These are phyloP conservation scores for Apocynum venetum DNA, from an alignment of 257 asterid species.

Conservation along the genomic window DNA sequence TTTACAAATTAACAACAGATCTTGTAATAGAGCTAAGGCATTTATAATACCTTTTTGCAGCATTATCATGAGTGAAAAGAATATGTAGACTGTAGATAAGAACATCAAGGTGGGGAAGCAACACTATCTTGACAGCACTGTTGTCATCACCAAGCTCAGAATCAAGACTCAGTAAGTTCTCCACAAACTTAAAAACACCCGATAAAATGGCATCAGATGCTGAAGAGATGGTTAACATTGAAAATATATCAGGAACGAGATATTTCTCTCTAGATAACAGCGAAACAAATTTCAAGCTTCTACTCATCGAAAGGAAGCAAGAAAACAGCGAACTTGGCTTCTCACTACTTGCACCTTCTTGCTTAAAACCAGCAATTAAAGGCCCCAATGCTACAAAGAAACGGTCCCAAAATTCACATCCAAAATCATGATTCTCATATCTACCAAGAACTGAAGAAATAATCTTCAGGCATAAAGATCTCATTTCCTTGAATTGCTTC, in stretches of 20 bases:
- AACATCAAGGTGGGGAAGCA: slow-evolving; percentile 65
- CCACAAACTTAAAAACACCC: slow-evolving; percentile 63
- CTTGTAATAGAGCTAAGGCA: neutral
- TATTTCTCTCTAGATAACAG: slow-evolving; percentile 54
- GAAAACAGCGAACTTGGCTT: slow-evolving; percentile 82
- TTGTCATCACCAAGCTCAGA: slow-evolving; percentile 50
- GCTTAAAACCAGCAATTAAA: slow-evolving; percentile 62
- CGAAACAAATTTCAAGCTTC: slow-evolving; percentile 63
- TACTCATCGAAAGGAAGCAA: slow-evolving; percentile 95
- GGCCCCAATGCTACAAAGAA: slow-evolving; percentile 68
- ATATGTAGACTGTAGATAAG: slow-evolving; percentile 61
- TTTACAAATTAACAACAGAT: neutral
- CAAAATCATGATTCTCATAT: slow-evolving; percentile 60
- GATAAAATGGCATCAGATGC: slow-evolving; percentile 68
- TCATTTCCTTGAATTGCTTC: slow-evolving; percentile 79
- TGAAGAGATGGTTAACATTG: slow-evolving; percentile 59
- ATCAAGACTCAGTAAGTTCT: slow-evolving; percentile 78
- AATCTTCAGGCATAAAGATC: slow-evolving; percentile 82
- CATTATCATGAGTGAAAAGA: slow-evolving; percentile 44
- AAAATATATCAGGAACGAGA: slow-evolving; percentile 81
- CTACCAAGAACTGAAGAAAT: slow-evolving; percentile 54
- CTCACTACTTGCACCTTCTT: slow-evolving; percentile 77
- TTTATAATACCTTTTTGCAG: slow-evolving; percentile 52
- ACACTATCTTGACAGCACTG: slow-evolving; percentile 35
- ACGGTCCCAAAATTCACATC: slow-evolving; percentile 65